A percentile compares a stretch with the other conserved stretches of the same genome.
Evolutionary conservation across 106 monocot genomes (phyloP).

Genomic region (Narthecium ossifragum): DNA sequence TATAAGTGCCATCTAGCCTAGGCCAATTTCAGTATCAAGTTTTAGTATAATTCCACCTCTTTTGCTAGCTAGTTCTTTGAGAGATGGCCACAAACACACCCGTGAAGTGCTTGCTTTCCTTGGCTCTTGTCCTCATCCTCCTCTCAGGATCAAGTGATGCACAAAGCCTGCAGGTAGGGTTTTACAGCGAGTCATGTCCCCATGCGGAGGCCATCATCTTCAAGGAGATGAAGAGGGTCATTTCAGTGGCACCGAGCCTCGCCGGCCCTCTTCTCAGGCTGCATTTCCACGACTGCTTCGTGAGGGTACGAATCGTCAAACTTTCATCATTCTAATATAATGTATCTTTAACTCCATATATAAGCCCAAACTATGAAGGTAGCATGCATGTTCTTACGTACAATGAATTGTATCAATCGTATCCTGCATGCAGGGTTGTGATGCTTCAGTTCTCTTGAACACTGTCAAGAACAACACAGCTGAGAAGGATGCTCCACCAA

Average conservation of each 20-base stretch:
- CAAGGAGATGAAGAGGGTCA: slow-evolving; percentile 22
- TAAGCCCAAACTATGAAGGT: no score
- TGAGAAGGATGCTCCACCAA: slow-evolving; percentile 29
- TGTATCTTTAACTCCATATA: no score
- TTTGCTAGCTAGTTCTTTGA: no score
- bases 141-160: neutral
- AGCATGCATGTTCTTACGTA: no score
- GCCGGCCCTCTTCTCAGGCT: slow-evolving; percentile 38
- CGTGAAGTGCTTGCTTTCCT: no score
- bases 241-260: slow-evolving; percentile 21
- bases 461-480: slow-evolving; percentile 2
- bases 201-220: slow-evolving; percentile 35
- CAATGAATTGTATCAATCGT: no score
- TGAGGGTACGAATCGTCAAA: no score
- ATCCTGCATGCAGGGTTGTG: slow-evolving; percentile 36
- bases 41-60: no score
- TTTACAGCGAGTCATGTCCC: slow-evolving; percentile 41
- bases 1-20: no score
- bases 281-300: slow-evolving; percentile 67
- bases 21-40: no score
- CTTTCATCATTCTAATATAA: no score
- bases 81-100: no score
- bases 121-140: neutral
- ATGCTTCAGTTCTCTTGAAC: slow-evolving; percentile 38
- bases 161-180: slow-evolving; percentile 33